These are phyloP conservation scores for Trichoderma koningiopsis DNA, from an alignment of 2,329 filamentous ascomycete genomes.

Conservation along the genomic window DNA sequence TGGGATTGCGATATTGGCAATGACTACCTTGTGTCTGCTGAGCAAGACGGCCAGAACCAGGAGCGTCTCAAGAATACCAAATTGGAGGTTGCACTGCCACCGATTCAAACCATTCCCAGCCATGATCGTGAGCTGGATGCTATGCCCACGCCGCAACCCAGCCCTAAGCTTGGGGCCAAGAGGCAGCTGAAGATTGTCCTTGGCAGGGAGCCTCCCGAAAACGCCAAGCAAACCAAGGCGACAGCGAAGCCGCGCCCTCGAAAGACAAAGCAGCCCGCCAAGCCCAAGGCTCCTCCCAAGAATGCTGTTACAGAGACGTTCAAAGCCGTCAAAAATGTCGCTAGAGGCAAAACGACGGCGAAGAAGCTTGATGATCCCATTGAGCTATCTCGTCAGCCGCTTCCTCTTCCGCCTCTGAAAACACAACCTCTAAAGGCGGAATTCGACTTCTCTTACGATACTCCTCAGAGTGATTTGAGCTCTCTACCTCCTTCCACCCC, in stretches of 20 bases:
- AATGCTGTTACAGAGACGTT: conserved; percentile 46
- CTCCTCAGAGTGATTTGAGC: conserved; percentile 27
- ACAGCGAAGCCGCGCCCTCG: conserved; percentile 37
- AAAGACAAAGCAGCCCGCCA: conserved; percentile 40
- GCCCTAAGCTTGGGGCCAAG: conserved; percentile 51
- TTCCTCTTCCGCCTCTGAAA: conserved; percentile 33
- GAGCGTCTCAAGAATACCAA: conserved; percentile 44
- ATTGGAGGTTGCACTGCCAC: conserved; percentile 37
- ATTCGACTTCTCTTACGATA: background rate
- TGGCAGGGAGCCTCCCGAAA: conserved; percentile 29
- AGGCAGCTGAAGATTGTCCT: conserved; percentile 59
- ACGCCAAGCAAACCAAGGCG: conserved; percentile 29
- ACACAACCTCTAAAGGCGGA: conserved; percentile 28
- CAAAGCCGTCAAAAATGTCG: conserved; percentile 46
- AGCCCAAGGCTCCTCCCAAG: conserved; percentile 43
- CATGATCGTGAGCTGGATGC: conserved; percentile 48
- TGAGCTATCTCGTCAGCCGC: conserved; percentile 20
- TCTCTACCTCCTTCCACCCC: conserved; percentile 32
- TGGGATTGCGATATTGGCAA: conserved; percentile 59
- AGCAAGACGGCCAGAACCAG: conserved; percentile 46
- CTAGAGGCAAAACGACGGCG: conserved; percentile 29
- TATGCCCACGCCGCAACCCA: conserved; percentile 61
- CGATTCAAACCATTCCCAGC: conserved; percentile 36
- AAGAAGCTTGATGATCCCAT: conserved; percentile 29
- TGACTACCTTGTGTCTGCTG: conserved; percentile 50